phyloP scores from a whole-genome alignment of 2,329 filamentous ascomycete species.

The Colletotrichum limetticola region DNA sequence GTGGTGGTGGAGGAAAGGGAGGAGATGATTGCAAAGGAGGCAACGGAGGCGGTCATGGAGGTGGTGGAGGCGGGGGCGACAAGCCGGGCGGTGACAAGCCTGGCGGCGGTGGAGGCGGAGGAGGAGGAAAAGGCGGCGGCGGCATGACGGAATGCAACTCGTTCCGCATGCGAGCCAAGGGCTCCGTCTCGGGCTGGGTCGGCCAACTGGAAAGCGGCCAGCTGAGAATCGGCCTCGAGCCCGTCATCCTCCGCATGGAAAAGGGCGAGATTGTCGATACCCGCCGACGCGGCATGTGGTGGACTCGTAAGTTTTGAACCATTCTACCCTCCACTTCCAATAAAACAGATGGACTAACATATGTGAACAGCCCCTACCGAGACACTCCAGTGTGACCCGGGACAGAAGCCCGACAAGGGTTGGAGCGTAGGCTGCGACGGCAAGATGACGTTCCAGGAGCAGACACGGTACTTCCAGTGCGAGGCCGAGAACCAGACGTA shows the following conservation, averaged over 20 bases:
- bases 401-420: constrained; percentile 60
- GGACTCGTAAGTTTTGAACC: constrained; percentile 61
- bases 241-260: constrained; percentile 56
- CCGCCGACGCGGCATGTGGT: constrained; percentile 69
- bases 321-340: neutral
- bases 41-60: no score
- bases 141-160: constrained; percentile 41
- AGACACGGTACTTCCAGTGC: constrained; percentile 68
- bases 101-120: neutral
- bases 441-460: constrained; percentile 60
- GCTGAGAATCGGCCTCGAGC: constrained; percentile 60
- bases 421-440: constrained; percentile 67
- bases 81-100: neutral
- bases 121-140: neutral
- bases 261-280: constrained; percentile 65
- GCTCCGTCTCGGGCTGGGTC: constrained; percentile 61
- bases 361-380: constrained; percentile 58
- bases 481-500: constrained; percentile 64
- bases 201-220: constrained; percentile 73
- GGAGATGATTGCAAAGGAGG: no score
- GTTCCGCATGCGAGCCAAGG: constrained; percentile 63
- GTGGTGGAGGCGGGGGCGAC: neutral
- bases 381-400: constrained; percentile 70
- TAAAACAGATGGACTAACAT: neutral
- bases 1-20: no score